Base-by-base conservation (phyloP, 2,329 filamentous ascomycete genomes). In the Fonsecaea pedrosoi region DNA sequence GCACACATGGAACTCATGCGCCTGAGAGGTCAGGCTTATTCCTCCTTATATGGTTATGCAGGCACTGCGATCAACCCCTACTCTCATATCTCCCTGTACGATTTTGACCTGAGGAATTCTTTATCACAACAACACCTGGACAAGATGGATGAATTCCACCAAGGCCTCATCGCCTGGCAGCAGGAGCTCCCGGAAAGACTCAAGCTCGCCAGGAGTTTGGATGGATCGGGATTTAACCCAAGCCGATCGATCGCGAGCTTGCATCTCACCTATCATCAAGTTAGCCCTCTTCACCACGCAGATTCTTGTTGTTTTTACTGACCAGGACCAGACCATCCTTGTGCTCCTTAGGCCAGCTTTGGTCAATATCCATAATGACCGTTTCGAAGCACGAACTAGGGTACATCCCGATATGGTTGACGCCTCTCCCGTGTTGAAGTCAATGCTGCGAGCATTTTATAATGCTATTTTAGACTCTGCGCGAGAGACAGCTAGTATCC, bases 221-320 rank as follows among this genome's bases (percentile, higher is more conserved):
- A 69, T 25, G 64, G 64, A 18, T 63, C 60, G 10, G 13, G 62
- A 18, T 35, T 63, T 13, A 66, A 66, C 18, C 15, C 65, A 15
- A 69, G 59, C 37, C 63, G 63, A 12, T 55, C 66, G 15, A 69
- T 59, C 54, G 66, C 66, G 7, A 55, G 54, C 38, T 35, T 69
- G 21, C 54, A 69, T 54, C 63, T 69, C 35, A 64, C 64, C 54
- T 69, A 69, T 37, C 60, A 69, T 37, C 66, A 69, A 59, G 66
- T 69, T 12, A 30, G 62, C 9, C 38, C 34, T 56, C 21, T 35
- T 38, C 54, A 13, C 21, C 54, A 38, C 21, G 34, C 34, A 56
- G 10, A 56, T 25, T 56, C 34, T 38, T 40, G n/a, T 56, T 34
- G 21, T 56, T 37, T 34, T 38, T 56, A 38, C 34, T 56, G 54